phyloP scores from a whole-genome alignment of 768 basidiomycete species.

The Piloderma croceum region DNA sequence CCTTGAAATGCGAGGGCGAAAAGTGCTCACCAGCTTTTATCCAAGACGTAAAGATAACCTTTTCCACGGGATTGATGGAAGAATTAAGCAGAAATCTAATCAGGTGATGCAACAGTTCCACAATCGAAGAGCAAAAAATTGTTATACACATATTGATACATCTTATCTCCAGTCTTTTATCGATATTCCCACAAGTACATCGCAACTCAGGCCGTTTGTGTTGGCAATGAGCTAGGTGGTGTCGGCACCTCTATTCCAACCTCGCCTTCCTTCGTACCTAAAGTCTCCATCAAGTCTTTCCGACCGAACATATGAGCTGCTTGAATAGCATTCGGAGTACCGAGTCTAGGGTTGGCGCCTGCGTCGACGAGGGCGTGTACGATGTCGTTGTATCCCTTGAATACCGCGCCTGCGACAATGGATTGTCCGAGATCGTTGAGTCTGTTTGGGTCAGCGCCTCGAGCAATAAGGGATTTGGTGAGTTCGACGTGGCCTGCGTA shows the following conservation, averaged over 20 bases:
- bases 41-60: no score
- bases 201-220: background rate
- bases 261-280: constrained; percentile 59
- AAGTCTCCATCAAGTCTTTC: constrained; percentile 45
- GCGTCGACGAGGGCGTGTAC: constrained; percentile 46
- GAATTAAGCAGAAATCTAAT: no score
- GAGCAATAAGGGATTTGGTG: constrained; percentile 44
- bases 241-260: constrained; percentile 26
- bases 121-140: no score
- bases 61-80: no score
- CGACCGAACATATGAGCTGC: constrained; percentile 64
- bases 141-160: no score
- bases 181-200: background rate
- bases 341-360: constrained; percentile 58
- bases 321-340: constrained; percentile 64
- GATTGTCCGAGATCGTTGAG: constrained; percentile 70
- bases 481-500: constrained; percentile 62
- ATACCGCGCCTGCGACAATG: constrained; percentile 71
- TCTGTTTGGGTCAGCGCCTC: constrained; percentile 61
- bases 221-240: constrained; percentile 12
- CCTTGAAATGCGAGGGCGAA: no score
- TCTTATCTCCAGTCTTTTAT: no score
- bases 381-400: constrained; percentile 64
- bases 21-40: no score
- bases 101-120: no score